These are phyloP conservation scores for Nicotiana paniculata DNA, from an alignment of 257 asterid species.

Conservation along the genomic window DNA sequence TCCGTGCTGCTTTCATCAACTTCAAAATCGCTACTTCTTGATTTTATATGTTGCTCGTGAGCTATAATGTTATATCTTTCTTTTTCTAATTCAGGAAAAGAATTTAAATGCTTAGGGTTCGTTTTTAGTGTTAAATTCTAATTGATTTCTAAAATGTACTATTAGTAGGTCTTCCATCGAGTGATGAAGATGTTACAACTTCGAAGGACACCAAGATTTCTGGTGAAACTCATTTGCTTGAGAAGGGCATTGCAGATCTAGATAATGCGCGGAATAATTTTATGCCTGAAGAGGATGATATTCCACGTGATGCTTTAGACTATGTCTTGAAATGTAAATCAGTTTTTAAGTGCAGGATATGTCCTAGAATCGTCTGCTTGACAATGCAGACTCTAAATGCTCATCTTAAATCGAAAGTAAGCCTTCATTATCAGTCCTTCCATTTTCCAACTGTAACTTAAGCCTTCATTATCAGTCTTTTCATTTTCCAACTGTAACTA, in stretches of 20 bases:
- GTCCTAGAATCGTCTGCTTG: conserved; percentile 91
- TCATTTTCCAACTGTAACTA: background rate
- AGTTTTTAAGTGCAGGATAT: conserved; percentile 82
- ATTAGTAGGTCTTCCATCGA: conserved; percentile 57
- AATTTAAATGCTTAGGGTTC: background rate
- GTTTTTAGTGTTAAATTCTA: conserved; percentile 5
- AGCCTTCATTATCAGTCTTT: conserved; percentile 9
- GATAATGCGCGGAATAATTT: conserved; percentile 15
- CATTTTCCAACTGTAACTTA: background rate
- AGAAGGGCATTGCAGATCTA: conserved; percentile 23
- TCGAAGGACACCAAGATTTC: conserved; percentile 22
- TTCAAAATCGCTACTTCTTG: background rate
- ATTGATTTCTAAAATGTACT: background rate
- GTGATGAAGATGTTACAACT: conserved; percentile 56
- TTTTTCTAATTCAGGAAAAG: background rate
- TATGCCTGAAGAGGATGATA: conserved; percentile 28
- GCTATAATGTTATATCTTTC: background rate
- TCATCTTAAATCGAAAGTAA: conserved; percentile 84
- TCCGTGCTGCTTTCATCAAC: background rate
- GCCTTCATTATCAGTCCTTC: conserved; percentile 4
- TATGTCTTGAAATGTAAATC: conserved; percentile 67
- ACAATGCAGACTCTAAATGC: conserved; percentile 64
- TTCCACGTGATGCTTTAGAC: conserved; percentile 27
- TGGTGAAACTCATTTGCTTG: conserved; percentile 24
- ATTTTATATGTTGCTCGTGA: background rate